Base-by-base conservation (phyloP, 108 stramenopile species). In the Nitzschia palea region DNA sequence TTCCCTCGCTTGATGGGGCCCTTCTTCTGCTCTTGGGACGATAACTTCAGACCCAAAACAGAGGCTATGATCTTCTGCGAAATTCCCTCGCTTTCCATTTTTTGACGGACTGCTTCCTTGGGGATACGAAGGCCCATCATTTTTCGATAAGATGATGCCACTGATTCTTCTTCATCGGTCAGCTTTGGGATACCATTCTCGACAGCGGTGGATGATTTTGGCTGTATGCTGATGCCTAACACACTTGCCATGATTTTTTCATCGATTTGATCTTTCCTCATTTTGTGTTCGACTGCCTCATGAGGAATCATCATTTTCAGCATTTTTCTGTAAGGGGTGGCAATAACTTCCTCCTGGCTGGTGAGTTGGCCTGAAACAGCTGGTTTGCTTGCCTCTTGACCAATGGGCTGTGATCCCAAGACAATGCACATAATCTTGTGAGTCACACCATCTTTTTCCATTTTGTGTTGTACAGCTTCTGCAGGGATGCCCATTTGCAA, bases 41-140 rank as follows among this genome's bases (percentile, higher is more conserved):
- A 30, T 28, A 70, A 51, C 51, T 85, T 63, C 37, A 76, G 72
- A 17, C 88, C 93, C 37, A 95, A 67, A 12, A 95, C 84, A 54
- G 83, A 81, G 26, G 62, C 77, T 2, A 90, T 78, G 17, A 95
- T 82, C 35, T 88, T 89, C 17, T 76, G 76, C 17, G 71, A 83
- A 32, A 83, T 82, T 3, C 88, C 86, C 62, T 95, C 89, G 23
- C 80, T 76, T 35, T 67, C 73, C 93, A 91, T 91, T 53, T 86
- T 84, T 28, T 83, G 78, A 20, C 77, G 74, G 23, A 94, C 76
- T 6, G 83, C 80, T 28, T 86, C 86, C 59, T 78, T 82, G 18
- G 93, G 89, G 55, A 91, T 83, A 45, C 86, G 79, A 18, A 88
- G 65, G 33, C 81, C 80, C 6, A 89, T 42, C 85, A 88, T 83